Percentiles rank a stretch among this genome's conserved stretches.
Conservation (phyloP, 768 basidiomycete genomes). For the Xerocomus spinulosus region DNA sequence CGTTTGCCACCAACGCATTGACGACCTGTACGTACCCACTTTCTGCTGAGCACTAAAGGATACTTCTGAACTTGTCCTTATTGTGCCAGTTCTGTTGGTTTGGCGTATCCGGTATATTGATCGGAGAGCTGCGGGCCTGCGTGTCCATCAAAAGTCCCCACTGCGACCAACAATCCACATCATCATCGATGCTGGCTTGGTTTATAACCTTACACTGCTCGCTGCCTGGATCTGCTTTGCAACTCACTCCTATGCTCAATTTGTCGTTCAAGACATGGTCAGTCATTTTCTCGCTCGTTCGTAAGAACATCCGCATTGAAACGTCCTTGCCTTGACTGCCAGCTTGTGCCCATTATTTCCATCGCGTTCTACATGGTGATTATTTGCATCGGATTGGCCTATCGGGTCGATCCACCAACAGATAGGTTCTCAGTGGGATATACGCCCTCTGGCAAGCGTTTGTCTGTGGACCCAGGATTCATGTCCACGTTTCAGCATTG, state of each 20-base stretch:
- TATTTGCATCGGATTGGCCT: constrained; percentile 1
- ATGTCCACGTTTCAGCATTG: no score
- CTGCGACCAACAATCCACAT: background rate
- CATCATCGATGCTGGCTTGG: constrained; percentile 5
- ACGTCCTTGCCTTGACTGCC: background rate
- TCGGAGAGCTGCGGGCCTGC: background rate
- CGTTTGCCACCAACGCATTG: constrained; percentile 29
- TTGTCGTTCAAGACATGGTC: constrained; percentile 11
- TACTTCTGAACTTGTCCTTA: background rate
- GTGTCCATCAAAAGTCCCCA: background rate
- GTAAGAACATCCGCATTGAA: background rate
- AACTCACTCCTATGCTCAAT: constrained; percentile 2
- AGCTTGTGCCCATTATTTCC: constrained; percentile 9
- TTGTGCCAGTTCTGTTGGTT: background rate
- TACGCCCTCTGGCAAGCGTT: background rate
- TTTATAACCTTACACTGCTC: constrained; percentile 8
- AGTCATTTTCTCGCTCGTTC: background rate
- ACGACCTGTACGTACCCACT: constrained; percentile 20
- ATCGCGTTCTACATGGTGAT: constrained; percentile 15
- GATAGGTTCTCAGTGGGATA: background rate
- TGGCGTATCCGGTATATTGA: constrained; percentile 10
- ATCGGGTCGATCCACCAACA: background rate
- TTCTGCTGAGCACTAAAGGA: background rate
- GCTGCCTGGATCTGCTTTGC: background rate
- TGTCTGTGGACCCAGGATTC: background rate